Percentiles rank a stretch among this genome's conserved stretches.
These are phyloP conservation scores for Metarhizium guizhouense DNA, from an alignment of 2,329 filamentous ascomycete species.

Conservation along the genomic window DNA sequence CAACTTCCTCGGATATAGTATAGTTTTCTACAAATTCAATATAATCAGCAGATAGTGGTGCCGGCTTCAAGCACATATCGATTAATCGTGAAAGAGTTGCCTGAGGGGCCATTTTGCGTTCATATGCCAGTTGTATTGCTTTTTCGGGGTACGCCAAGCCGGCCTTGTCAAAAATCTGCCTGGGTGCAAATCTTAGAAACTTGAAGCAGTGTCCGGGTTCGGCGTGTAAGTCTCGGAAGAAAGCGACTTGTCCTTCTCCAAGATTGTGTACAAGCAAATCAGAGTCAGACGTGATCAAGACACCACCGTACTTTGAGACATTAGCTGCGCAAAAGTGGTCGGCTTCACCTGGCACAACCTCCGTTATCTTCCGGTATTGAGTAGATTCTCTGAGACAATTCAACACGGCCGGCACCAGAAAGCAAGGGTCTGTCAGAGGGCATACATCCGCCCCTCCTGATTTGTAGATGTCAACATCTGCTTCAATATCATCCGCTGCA, in stretches of 20 bases:
- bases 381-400: conserved; percentile 51
- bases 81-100: conserved; percentile 21
- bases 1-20: not conserved
- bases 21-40: conserved; percentile 2
- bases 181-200: conserved; percentile 21
- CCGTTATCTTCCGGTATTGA: conserved; percentile 32
- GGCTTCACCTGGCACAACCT: conserved; percentile 74
- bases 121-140: conserved; percentile 26
- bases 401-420: conserved; percentile 69
- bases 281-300: conserved; percentile 74
- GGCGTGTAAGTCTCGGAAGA: conserved; percentile 55
- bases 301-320: conserved; percentile 43
- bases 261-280: conserved; percentile 73
- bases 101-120: conserved; percentile 19
- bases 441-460: conserved; percentile 15
- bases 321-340: conserved; percentile 69
- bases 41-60: conserved; percentile 12
- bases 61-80: conserved; percentile 15
- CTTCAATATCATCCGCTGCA: conserved; percentile 4
- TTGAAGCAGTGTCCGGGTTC: conserved; percentile 14
- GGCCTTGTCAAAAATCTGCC: conserved; percentile 32
- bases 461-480: conserved; percentile 16
- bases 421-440: conserved; percentile 46
- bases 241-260: conserved; percentile 54
- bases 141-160: conserved; percentile 23